A percentile compares a stretch with the other conserved stretches of the same genome.
phyloP scores from a whole-genome alignment of 805 yeast genomes.

The Priceomyces haplophilus region DNA sequence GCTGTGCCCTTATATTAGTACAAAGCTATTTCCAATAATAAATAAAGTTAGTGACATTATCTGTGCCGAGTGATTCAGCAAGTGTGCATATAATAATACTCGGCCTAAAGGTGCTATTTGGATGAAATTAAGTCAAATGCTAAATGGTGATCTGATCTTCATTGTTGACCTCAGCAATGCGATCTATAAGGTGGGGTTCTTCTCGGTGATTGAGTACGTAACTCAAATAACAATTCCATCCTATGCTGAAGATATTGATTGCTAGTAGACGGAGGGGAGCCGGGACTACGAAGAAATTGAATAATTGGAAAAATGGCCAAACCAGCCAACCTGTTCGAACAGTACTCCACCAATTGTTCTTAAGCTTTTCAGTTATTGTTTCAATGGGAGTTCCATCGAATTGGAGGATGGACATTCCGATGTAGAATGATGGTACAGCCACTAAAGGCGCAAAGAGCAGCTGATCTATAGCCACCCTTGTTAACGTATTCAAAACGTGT shows the following conservation, averaged over 20 bases:
- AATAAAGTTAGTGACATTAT: background rate
- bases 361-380: slow-evolving; percentile 41
- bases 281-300: slow-evolving; percentile 77
- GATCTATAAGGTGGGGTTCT: slow-evolving; percentile 1
- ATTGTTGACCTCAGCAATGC: slow-evolving; percentile 4
- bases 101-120: background rate
- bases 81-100: background rate
- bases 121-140: background rate
- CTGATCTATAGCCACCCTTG: slow-evolving; percentile 69
- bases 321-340: slow-evolving; percentile 73
- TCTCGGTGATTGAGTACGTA: slow-evolving; percentile 28
- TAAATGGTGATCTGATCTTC: slow-evolving; percentile 7
- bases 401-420: slow-evolving; percentile 67
- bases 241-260: slow-evolving; percentile 68
- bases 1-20: too few species aligned
- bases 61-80: background rate
- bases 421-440: slow-evolving; percentile 67
- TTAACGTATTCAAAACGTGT: slow-evolving; percentile 17
- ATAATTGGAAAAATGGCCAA: slow-evolving; percentile 85
- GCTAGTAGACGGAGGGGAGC: slow-evolving; percentile 62
- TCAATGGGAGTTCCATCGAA: slow-evolving; percentile 34
- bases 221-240: slow-evolving; percentile 83
- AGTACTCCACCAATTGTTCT: slow-evolving; percentile 61
- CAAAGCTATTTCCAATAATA: background rate
- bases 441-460: slow-evolving; percentile 70